These are phyloP conservation scores for Rosa multiflora DNA, from an alignment of 306 rosid genomes.

Conservation along the genomic window DNA sequence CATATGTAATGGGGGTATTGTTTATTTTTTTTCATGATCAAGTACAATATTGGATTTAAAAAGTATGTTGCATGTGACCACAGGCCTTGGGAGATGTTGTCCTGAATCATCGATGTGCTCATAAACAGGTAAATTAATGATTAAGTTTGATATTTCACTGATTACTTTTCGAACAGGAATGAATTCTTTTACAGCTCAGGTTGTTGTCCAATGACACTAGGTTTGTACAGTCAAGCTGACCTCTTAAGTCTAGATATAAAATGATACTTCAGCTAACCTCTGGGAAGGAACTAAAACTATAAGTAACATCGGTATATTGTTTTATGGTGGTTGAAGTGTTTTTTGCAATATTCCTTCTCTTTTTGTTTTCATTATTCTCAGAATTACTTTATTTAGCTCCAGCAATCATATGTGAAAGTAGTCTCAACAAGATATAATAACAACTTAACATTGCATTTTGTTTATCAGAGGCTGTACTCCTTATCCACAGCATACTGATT, in stretches of 20 bases:
- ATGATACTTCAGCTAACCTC: neutral
- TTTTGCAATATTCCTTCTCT: neutral
- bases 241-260: neutral
- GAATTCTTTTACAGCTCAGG: neutral
- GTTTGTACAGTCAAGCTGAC: neutral
- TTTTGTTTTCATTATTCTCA: neutral
- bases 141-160: slow-evolving; percentile 15
- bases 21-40: slow-evolving; percentile 8
- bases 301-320: neutral
- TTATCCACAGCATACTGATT: neutral
- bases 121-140: slow-evolving; percentile 48
- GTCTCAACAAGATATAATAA: neutral
- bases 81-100: slow-evolving; percentile 80
- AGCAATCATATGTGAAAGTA: neutral
- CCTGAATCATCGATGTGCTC: slow-evolving; percentile 79
- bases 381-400: neutral
- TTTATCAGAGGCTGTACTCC: neutral
- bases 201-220: neutral
- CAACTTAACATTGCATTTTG: neutral
- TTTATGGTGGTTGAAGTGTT: neutral
- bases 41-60: slow-evolving; percentile 12
- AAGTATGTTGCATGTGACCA: slow-evolving; percentile 21
- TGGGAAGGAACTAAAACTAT: neutral
- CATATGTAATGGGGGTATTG: neutral
- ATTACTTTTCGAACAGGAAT: neutral